Conservation (phyloP, 768 basidiomycete species). For the Steccherinum ochraceum region DNA sequence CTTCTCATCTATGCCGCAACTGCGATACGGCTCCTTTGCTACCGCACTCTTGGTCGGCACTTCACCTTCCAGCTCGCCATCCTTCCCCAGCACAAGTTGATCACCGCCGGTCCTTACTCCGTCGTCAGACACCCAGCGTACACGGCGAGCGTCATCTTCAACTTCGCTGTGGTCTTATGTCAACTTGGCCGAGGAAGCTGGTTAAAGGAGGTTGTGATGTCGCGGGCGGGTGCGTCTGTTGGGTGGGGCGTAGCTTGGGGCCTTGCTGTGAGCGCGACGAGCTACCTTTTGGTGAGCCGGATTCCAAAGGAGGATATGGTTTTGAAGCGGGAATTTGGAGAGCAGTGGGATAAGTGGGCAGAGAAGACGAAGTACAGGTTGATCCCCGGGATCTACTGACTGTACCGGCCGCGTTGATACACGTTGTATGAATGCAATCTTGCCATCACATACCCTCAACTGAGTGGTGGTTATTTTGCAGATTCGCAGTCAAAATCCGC, state of each 20-base stretch:
- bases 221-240: too few relatives aligned
- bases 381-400: constrained; percentile 9
- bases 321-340: constrained; percentile 10
- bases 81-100: constrained; percentile 8
- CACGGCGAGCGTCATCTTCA: constrained; percentile 6
- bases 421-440: not conserved
- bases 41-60: constrained; percentile 3
- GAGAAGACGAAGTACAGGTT: constrained; percentile 7
- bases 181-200: not conserved
- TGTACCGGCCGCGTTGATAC: too few relatives aligned
- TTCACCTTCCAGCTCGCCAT: constrained; percentile 11
- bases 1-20: not conserved
- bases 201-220: not conserved
- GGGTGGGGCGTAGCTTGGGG: not conserved
- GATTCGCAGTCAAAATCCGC: not conserved
- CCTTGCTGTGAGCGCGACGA: not conserved
- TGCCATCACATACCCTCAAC: not conserved
- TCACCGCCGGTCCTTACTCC: constrained; percentile 16
- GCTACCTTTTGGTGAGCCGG: not conserved
- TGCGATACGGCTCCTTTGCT: constrained; percentile 1
- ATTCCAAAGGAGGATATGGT: constrained; percentile 9
- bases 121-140: constrained; percentile 18
- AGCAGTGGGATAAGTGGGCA: constrained; percentile 11
- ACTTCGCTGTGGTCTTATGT: not conserved
- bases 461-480: not conserved